Percentiles rank a stretch among this genome's conserved stretches.
These are phyloP conservation scores for Rhododendron vialii DNA, from an alignment of 148 eudicot genomes.

Conservation along the genomic window DNA sequence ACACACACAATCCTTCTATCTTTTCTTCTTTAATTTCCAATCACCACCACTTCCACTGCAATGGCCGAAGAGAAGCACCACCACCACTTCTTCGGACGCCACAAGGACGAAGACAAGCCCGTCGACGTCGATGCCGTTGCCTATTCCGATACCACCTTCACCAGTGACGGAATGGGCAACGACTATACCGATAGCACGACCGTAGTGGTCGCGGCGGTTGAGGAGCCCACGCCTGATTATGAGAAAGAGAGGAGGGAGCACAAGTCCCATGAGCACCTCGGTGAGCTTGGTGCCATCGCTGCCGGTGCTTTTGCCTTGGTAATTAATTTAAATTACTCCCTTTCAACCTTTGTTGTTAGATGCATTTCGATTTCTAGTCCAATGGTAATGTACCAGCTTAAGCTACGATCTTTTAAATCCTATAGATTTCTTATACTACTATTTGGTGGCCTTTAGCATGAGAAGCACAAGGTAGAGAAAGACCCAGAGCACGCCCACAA, in stretches of 20 bases:
- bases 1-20: background rate
- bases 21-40: too few relatives aligned
- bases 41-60: background rate
- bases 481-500: constrained; percentile 56
- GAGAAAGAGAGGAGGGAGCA: constrained; percentile 42
- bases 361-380: too few relatives aligned
- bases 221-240: background rate
- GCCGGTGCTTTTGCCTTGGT: constrained; percentile 54
- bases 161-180: background rate
- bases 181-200: background rate
- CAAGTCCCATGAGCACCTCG: constrained; percentile 25
- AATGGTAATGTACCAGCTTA: too few relatives aligned
- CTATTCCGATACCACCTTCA: background rate
- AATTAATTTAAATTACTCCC: background rate
- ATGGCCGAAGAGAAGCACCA: background rate
- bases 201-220: background rate
- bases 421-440: background rate
- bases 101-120: background rate
- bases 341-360: background rate
- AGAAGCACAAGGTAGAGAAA: constrained; percentile 58
- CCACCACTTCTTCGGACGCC: background rate
- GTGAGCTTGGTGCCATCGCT: constrained; percentile 33
- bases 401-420: background rate
- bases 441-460: constrained; percentile 22
- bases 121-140: background rate